Evolutionary conservation across 331 rosid genomes (phyloP).

Genomic region (Acacia pycnantha): DNA sequence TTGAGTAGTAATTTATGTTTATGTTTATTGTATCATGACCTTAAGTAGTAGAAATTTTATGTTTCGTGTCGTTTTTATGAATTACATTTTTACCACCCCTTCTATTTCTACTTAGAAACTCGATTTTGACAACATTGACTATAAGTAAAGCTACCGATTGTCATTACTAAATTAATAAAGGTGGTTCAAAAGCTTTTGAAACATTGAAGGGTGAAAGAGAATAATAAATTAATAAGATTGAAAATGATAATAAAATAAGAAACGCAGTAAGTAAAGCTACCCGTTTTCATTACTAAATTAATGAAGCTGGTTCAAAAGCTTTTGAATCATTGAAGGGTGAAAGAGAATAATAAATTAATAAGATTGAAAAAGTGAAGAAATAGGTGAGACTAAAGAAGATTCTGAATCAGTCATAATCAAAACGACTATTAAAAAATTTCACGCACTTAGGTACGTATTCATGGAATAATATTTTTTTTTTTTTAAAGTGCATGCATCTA

Average conservation of each 20-base stretch:
- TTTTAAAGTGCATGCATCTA: not conserved
- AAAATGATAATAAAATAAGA: not conserved
- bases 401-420: not conserved
- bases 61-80: too few relatives aligned
- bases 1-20: too few relatives aligned
- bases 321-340: not conserved
- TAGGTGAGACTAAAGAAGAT: not conserved
- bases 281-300: not conserved
- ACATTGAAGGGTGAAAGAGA: not conserved
- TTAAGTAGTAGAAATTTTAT: too few relatives aligned
- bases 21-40: too few relatives aligned
- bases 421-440: not conserved
- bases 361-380: not conserved
- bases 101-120: too few relatives aligned
- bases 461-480: not conserved
- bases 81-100: too few relatives aligned
- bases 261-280: not conserved
- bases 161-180: too few relatives aligned
- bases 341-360: not conserved
- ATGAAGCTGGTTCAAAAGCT: not conserved
- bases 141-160: not conserved
- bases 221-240: not conserved
- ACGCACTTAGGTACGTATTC: not conserved
- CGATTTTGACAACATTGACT: too few relatives aligned
- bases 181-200: not conserved